Conservation (phyloP, 768 basidiomycete genomes). For the Boletellus sp. region DNA sequence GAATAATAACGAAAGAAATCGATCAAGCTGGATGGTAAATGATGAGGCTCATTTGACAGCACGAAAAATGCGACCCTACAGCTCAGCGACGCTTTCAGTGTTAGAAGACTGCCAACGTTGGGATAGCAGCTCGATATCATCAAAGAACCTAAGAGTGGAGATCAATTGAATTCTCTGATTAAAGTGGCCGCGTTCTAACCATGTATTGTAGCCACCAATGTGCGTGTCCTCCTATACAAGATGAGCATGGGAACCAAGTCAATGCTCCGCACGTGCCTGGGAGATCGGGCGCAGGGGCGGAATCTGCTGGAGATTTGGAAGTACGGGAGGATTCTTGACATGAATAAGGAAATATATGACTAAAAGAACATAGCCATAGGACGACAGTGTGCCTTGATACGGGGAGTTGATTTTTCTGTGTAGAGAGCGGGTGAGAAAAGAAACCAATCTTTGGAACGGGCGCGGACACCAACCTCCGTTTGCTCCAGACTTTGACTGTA, state of each 20-base stretch:
- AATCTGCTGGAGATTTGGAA: constrained; percentile 95
- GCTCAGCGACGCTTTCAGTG: constrained; percentile 85
- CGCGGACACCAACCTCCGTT: constrained; percentile 59
- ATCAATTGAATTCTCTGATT: constrained; percentile 9
- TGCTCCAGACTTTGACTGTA: constrained; percentile 98
- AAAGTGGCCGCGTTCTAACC: constrained; percentile 40
- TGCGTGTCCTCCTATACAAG: constrained; percentile 68
- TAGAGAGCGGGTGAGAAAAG: constrained; percentile 1
- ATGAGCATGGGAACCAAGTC: constrained; percentile 11
- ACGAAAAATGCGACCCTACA: constrained; percentile 48
- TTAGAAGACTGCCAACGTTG: constrained; percentile 95
- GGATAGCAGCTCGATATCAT: constrained; percentile 89
- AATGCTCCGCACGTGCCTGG: constrained; percentile 43
- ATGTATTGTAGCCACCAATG: constrained; percentile 77
- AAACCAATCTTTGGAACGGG: neutral
- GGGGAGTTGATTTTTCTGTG: constrained; percentile 96
- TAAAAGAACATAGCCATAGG: constrained; percentile 96
- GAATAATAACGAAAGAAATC: constrained; percentile 98
- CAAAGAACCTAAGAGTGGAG: constrained; percentile 72
- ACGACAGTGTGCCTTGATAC: constrained; percentile 93
- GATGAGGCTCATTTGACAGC: constrained; percentile 3
- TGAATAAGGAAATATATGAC: constrained; percentile 98
- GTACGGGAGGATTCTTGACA: constrained; percentile 94
- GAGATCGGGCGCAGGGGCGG: constrained; percentile 86
- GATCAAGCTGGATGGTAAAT: constrained; percentile 61